A percentile compares a stretch with the other conserved stretches of the same genome.
phyloP scores from a whole-genome alignment of 1,284 basidiomycete species.

The Rhodotorula sp. region DNA sequence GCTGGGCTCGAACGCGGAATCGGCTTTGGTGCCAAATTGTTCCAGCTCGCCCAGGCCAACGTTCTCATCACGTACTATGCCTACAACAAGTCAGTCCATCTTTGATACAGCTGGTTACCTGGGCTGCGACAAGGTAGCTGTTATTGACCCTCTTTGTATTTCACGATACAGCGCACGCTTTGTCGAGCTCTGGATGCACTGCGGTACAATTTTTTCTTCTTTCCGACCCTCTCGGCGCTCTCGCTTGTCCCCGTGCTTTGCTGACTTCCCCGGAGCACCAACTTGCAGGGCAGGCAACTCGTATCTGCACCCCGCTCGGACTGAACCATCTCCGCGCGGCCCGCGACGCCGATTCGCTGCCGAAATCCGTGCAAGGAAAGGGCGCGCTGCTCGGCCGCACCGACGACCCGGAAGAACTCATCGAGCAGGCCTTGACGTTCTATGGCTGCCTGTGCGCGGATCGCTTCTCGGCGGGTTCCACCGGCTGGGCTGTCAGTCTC shows the following conservation, averaged over 20 bases:
- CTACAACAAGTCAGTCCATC: conserved; percentile 60
- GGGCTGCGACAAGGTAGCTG: no score
- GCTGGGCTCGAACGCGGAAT: conserved; percentile 78
- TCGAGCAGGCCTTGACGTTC: conserved; percentile 33
- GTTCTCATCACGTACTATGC: conserved; percentile 80
- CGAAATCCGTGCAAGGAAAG: conserved; percentile 8
- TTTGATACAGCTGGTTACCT: no score
- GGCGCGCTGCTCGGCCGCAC: conserved; percentile 24
- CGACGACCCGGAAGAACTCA: conserved; percentile 24
- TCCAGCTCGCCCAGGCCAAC: conserved; percentile 77
- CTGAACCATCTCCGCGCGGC: conserved; percentile 28
- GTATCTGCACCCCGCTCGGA: conserved; percentile 71
- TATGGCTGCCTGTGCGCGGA: conserved; percentile 38
- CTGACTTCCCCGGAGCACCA: no score
- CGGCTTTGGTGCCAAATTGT: conserved; percentile 76
- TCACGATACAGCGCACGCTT: conserved; percentile 49
- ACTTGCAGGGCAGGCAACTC: conserved; percentile 61
- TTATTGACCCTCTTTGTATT: no score
- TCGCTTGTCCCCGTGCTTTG: no score
- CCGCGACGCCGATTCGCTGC: not conserved
- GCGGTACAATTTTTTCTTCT: conserved; percentile 51
- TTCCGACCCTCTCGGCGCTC: no score
- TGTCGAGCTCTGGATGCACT: conserved; percentile 86
- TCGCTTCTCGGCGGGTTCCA: conserved; percentile 34
- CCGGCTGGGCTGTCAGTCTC: conserved; percentile 40